Conservation (phyloP, 2,329 filamentous ascomycete genomes). For the Botrytis fragariae region DNA sequence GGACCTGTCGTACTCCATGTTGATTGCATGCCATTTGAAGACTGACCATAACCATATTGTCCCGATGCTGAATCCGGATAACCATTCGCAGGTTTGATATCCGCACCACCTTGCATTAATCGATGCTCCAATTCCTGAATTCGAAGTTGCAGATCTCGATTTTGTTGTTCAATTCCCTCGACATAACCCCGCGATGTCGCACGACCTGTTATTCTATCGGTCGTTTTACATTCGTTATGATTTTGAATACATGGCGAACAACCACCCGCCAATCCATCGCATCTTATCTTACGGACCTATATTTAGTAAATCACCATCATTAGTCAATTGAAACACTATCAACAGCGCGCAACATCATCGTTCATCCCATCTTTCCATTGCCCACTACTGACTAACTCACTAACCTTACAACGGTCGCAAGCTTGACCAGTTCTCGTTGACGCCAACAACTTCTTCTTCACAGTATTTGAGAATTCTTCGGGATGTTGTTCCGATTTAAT, state of each 20-base stretch:
- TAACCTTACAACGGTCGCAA: constrained; percentile 83
- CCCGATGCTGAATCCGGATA: constrained; percentile 23
- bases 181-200: constrained; percentile 76
- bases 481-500: constrained; percentile 35
- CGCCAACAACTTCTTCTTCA: constrained; percentile 53
- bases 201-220: constrained; percentile 80
- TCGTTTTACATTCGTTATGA: constrained; percentile 74
- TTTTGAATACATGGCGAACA: constrained; percentile 80
- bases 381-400: constrained; percentile 27
- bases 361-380: neutral
- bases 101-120: constrained; percentile 57
- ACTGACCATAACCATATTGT: constrained; percentile 19
- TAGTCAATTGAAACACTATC: neutral
- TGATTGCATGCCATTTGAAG: constrained; percentile 17
- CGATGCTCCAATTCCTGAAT: constrained; percentile 68
- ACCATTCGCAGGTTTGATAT: constrained; percentile 46
- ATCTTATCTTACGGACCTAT: constrained; percentile 81
- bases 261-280: constrained; percentile 75
- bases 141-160: constrained; percentile 62
- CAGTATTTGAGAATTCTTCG: constrained; percentile 41
- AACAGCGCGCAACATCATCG: neutral
- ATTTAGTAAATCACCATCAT: neutral
- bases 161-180: constrained; percentile 72
- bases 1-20: constrained; percentile 25
- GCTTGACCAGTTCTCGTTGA: constrained; percentile 73